A percentile compares a stretch with the other conserved stretches of the same genome.
These are phyloP conservation scores for Trifolium fragiferum DNA, from an alignment of 306 rosid species.

Conservation along the genomic window DNA sequence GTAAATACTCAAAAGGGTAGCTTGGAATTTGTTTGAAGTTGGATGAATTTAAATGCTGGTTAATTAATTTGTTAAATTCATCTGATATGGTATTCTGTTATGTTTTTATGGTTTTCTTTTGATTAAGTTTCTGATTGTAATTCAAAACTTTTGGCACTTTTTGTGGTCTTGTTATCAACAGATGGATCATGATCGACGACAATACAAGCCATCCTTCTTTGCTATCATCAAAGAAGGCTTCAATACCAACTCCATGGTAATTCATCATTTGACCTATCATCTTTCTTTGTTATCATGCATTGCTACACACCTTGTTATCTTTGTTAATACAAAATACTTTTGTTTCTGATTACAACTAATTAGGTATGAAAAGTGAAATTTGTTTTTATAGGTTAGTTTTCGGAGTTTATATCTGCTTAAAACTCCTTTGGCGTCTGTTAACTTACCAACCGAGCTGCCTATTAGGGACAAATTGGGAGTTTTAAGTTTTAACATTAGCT, in stretches of 20 bases:
- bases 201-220: conserved; percentile 38
- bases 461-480: not conserved
- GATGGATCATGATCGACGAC: conserved; percentile 24
- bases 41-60: too few species aligned
- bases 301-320: not conserved
- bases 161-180: not conserved
- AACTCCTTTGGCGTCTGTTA: too few species aligned
- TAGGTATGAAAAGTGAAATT: not conserved
- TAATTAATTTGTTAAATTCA: too few species aligned
- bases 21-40: too few species aligned
- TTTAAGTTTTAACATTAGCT: not conserved
- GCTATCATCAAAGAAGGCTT: conserved; percentile 23
- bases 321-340: not conserved
- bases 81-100: too few species aligned
- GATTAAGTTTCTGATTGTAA: not conserved
- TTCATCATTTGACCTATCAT: not conserved
- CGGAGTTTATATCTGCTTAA: not conserved
- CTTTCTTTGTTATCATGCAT: not conserved
- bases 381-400: not conserved
- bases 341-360: not conserved
- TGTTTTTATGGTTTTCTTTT: not conserved
- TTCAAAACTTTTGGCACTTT: not conserved
- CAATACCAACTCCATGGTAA: conserved; percentile 39
- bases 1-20: too few species aligned
- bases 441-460: not conserved